These are phyloP conservation scores for Colletotrichum falcatum DNA, from an alignment of 2,329 filamentous ascomycete genomes.

Conservation along the genomic window DNA sequence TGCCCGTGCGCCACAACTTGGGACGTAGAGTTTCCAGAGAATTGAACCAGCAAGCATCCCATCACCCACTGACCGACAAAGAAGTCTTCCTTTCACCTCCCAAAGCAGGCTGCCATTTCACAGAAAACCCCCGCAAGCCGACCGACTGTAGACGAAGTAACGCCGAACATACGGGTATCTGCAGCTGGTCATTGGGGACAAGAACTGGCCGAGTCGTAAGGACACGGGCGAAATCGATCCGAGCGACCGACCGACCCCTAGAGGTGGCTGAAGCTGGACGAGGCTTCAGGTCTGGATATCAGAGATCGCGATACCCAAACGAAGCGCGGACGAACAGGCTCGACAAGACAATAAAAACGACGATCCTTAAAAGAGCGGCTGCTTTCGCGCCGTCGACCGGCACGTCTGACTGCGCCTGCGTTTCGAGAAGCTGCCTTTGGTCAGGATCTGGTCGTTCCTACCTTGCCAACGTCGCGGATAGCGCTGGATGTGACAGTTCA, in stretches of 20 bases:
- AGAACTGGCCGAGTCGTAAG: not conserved
- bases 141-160: too few species aligned
- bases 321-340: not conserved
- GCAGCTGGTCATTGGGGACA: not conserved
- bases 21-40: constrained; percentile 18
- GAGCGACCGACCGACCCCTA: constrained; percentile 19
- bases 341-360: not conserved
- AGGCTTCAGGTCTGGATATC: not conserved
- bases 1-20: constrained; percentile 23
- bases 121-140: not conserved
- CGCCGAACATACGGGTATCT: not conserved
- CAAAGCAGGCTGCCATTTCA: not conserved
- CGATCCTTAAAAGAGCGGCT: not conserved
- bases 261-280: constrained; percentile 16
- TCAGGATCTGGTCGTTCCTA: not conserved
- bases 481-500: not conserved
- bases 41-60: constrained; percentile 29
- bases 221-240: constrained; percentile 8
- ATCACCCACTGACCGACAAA: constrained; percentile 4
- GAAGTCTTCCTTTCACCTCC: not conserved
- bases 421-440: not conserved
- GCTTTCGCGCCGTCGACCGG: not conserved
- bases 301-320: not conserved
- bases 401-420: constrained; percentile 6
- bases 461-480: not conserved